Evolutionary conservation across 345 rosid genomes (phyloP), one percentile per base, ranked within the genome.

Genomic region (Rhizophora apiculata): DNA sequence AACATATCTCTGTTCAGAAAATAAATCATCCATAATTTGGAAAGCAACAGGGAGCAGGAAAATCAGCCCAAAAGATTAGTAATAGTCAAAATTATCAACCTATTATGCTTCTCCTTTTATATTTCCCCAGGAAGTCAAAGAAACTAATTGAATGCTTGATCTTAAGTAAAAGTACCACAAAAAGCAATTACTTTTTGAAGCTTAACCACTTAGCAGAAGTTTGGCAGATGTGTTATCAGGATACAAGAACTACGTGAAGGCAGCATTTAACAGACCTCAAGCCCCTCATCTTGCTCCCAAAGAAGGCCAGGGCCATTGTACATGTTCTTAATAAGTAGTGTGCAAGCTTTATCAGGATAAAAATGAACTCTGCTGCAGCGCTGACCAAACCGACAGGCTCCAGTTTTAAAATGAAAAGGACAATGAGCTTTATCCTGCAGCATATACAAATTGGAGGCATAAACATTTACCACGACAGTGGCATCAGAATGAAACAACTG

Each of bases 271-370:
- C 98, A 86, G 92, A 94, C 98, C 98, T 95, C 99, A 68, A 95
- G 97, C 85, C 93, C 96, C 86, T 95, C 99, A 81, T 92, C 99
- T 67, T 92, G 99, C 77, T 92, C 97, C 93, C 91, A 90, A 26
- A 92, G 85, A 84, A 87, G 87, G 81, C 97, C 97, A 69, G 93
- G 97, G 78, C 96, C 96, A 81, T 79, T 88, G 72, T 89, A 95
- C 96, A 95, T 95, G 82, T 89, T 95, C 86, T 75, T 95, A 75
- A 95, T 82, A n/a, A 95, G 90, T 60, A 95, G 64, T 19, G 97
- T 92, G 87, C 89, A 87, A 0, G 97, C 86, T 75, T 83, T 87
- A 83, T 84, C 87, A 0, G 97, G 96, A 80, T 88, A 92, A 74
- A 95, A 92, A 81, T 95, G 97, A 78, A 87, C 96, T 78, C 99